Percentiles rank a stretch among this genome's conserved stretches.
Conservation (phyloP, 164 flowering plant species). For the Sextonia rubra region DNA sequence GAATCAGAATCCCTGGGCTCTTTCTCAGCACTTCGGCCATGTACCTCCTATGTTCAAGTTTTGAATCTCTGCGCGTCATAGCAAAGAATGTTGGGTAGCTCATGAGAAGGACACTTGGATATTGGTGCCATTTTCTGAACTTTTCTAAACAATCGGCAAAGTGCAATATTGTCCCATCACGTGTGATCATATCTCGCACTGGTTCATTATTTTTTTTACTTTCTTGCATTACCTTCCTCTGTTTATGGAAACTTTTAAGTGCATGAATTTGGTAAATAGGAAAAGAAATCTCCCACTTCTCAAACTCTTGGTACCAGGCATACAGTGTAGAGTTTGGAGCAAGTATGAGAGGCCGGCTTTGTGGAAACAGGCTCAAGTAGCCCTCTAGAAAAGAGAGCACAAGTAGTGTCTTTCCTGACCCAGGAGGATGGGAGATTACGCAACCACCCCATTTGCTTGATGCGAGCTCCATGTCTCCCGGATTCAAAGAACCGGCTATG, state of each 20-base stretch:
- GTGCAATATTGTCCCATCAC: conserved; percentile 60
- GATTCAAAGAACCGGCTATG: conserved; percentile 70
- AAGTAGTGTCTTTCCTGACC: conserved; percentile 90
- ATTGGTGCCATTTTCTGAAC: conserved; percentile 78
- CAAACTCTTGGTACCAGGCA: conserved; percentile 84
- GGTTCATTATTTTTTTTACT: conserved; percentile 23
- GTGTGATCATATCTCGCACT: conserved; percentile 34
- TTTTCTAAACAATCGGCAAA: conserved; percentile 77
- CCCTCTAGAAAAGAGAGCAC: conserved; percentile 82
- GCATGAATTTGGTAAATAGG: conserved; percentile 82
- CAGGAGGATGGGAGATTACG: conserved; percentile 90
- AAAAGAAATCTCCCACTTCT: conserved; percentile 77
- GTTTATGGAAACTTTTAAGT: conserved; percentile 35
- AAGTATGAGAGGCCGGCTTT: conserved; percentile 72
- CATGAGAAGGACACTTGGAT: conserved; percentile 88
- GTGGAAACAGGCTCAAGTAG: conserved; percentile 78
- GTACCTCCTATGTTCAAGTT: conserved; percentile 45
- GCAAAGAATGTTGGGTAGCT: conserved; percentile 80
- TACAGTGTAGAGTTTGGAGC: conserved; percentile 90
- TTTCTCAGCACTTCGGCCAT: conserved; percentile 61
- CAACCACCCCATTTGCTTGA: conserved; percentile 66
- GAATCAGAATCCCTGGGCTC: conserved; percentile 77
- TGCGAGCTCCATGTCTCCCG: conserved; percentile 43
- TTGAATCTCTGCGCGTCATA: conserved; percentile 61
- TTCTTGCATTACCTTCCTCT: conserved; percentile 18